Conservation (phyloP, 148 eudicot species). For the Rheum nobile region DNA sequence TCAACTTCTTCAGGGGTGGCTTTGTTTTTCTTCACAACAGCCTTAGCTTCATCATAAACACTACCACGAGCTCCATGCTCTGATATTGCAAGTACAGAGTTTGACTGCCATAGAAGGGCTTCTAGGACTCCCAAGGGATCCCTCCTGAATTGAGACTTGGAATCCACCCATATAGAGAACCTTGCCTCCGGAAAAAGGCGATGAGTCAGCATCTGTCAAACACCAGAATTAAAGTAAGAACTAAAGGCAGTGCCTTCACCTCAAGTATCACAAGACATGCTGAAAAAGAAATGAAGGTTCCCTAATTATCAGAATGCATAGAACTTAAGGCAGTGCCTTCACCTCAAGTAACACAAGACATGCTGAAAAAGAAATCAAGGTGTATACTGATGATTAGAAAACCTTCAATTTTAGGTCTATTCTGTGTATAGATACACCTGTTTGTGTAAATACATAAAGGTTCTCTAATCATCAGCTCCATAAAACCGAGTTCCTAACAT, state of each 20-base stretch:
- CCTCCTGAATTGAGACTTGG: conserved; percentile 92
- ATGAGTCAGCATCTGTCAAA: conserved; percentile 76
- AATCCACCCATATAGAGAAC: conserved; percentile 95
- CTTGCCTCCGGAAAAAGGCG: conserved; percentile 77
- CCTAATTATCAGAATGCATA: too few relatives aligned
- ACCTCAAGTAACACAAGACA: background rate
- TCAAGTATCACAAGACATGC: background rate
- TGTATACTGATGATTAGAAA: background rate
- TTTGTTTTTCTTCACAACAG: conserved; percentile 88
- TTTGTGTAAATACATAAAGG: background rate
- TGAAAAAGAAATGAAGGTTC: background rate
- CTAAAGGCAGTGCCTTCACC: background rate
- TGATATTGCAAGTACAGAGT: conserved; percentile 76
- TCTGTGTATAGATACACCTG: too few relatives aligned
- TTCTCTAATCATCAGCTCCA: background rate
- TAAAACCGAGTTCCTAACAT: background rate
- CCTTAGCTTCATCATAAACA: conserved; percentile 93
- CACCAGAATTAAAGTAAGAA: background rate
- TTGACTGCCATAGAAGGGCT: conserved; percentile 80
- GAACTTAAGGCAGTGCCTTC: background rate
- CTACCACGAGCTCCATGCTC: conserved; percentile 97
- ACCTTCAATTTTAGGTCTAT: too few relatives aligned
- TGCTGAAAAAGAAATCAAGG: background rate
- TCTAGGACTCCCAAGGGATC: conserved; percentile 92
- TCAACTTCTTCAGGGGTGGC: conserved; percentile 94